Percentiles rank a stretch among this genome's conserved stretches.
phyloP scores from a whole-genome alignment of 202 grass and related monocot genomes.

The Schoenoplectus tabernaemontani region DNA sequence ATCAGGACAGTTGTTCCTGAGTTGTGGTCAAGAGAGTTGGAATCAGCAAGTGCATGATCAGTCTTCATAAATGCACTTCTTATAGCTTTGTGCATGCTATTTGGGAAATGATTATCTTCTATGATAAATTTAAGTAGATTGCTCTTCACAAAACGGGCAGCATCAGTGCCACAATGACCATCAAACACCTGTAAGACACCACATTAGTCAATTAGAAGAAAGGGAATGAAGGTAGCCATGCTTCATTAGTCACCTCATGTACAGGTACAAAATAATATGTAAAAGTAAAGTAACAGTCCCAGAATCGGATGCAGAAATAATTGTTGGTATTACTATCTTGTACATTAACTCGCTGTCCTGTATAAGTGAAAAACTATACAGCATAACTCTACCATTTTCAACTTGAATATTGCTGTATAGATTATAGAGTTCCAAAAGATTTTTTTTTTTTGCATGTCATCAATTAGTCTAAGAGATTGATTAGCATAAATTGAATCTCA shows the following conservation, averaged over 20 bases:
- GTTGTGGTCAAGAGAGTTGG: conserved; percentile 59
- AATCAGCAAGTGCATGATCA: conserved; percentile 79
- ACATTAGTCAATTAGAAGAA: neutral
- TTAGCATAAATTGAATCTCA: neutral
- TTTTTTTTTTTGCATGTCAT: neutral
- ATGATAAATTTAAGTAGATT: conserved; percentile 87
- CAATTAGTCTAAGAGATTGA: neutral
- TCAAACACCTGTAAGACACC: conserved; percentile 72
- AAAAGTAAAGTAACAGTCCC: neutral
- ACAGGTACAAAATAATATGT: neutral
- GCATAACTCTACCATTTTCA: neutral
- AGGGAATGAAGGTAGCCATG: neutral
- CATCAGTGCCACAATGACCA: conserved; percentile 82
- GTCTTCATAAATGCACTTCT: conserved; percentile 67
- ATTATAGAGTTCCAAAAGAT: no score
- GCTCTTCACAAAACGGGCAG: conserved; percentile 66
- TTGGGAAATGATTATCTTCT: conserved; percentile 74
- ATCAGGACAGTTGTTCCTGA: conserved; percentile 86
- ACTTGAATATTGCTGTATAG: neutral
- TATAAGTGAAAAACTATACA: neutral
- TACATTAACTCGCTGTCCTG: neutral
- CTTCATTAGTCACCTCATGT: neutral
- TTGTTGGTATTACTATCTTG: neutral
- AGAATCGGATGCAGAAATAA: neutral
- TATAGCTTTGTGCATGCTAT: conserved; percentile 53